These are phyloP conservation scores for Astragalus membranaceus DNA, from an alignment of 306 rosid species.

Conservation along the genomic window DNA sequence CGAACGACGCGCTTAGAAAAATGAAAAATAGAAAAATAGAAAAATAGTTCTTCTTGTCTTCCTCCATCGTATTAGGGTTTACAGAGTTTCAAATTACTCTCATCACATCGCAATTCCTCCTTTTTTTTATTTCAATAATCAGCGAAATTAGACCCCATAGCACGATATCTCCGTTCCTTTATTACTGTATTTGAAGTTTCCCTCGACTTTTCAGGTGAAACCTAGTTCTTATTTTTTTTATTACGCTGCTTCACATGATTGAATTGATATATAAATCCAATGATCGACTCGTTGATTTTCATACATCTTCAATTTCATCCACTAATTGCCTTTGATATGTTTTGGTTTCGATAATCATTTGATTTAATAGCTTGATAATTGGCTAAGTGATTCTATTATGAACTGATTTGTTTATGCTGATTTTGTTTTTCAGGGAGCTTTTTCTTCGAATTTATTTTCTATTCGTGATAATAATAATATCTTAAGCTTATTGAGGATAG, in stretches of 20 bases:
- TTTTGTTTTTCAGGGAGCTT: conserved; percentile 16
- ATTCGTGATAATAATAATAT: background rate
- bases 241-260: background rate
- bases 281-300: background rate
- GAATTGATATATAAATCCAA: background rate
- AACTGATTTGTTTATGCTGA: background rate
- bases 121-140: background rate
- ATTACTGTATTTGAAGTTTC: background rate
- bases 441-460: background rate
- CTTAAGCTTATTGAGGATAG: conserved; percentile 19
- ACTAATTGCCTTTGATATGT: background rate
- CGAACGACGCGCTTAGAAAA: background rate
- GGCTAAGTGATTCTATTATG: background rate
- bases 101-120: background rate
- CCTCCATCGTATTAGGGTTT: conserved; percentile 25
- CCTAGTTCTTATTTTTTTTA: background rate
- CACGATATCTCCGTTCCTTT: background rate
- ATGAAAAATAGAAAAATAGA: background rate
- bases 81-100: conserved; percentile 14
- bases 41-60: background rate
- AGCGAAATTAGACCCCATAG: background rate
- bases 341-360: conserved; percentile 4
- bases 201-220: conserved; percentile 27
- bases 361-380: background rate
- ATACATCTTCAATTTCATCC: background rate